Conservation (phyloP, 345 rosid species). For the Acer negundo region DNA sequence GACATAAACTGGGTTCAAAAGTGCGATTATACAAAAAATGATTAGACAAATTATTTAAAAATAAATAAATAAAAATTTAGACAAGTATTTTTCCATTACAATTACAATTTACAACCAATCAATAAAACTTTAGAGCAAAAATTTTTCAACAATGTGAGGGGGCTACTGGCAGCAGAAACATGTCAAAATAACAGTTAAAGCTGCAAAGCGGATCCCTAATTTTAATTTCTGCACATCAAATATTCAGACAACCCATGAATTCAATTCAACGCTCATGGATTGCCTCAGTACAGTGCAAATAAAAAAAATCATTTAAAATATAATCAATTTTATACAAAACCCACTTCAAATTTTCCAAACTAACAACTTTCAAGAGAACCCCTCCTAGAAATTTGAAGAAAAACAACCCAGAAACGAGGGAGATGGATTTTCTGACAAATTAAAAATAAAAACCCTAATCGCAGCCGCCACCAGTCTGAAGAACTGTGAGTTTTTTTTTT, state of each 20-base stretch:
- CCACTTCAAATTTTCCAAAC: not conserved
- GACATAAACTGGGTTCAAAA: no score
- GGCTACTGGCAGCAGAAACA: constrained; percentile 41
- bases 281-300: constrained; percentile 20
- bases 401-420: not conserved
- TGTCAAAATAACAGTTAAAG: not conserved
- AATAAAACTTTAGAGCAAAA: no score
- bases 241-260: constrained; percentile 14
- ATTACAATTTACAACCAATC: no score
- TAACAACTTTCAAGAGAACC: not conserved
- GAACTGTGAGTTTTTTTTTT: not conserved
- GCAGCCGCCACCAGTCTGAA: not conserved
- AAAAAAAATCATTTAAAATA: no score
- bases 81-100: no score
- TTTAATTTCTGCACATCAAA: constrained; percentile 27
- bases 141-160: constrained; percentile 20
- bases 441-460: not conserved
- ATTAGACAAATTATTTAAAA: no score
- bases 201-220: constrained; percentile 46
- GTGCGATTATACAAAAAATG: no score
- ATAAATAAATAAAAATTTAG: no score
- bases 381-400: not conserved
- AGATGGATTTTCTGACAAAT: no score
- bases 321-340: not conserved
- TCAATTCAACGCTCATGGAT: not conserved